Base-by-base conservation (phyloP, 768 basidiomycete genomes). In the Pisolithus sp. region DNA sequence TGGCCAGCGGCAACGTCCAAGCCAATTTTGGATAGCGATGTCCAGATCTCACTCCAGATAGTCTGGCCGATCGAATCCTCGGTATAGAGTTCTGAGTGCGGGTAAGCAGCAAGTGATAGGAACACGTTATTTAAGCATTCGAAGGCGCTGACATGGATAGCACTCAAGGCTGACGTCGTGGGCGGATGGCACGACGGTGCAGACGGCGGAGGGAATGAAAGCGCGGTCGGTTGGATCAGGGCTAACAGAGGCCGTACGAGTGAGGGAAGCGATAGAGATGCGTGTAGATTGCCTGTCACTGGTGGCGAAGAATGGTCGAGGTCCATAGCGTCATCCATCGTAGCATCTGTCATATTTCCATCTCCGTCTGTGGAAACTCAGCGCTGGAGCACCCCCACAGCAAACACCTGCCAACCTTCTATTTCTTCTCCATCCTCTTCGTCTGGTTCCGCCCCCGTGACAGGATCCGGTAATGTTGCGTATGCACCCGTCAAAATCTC, bases 81-180 rank as follows among this genome's bases (percentile, higher is more conserved):
- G 3, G 71, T 68, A 12, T 73, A 58, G 10, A 77, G 63, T 4
- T 59, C 67, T 24, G 72, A 57, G 48, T 73, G 75, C 2, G 76
- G 69, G 4, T 74, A 67, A 0, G 78, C 72, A 3, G 83, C 76
- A 12, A 88, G 74, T 3, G 91, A 84, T 34, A 94, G 73, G 60
- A 95, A 86, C 37, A 93, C 75, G 62, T 97, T 96, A 62, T 89
- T 93, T 44, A 97, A 75, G 61, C 93, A 93, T 64, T 95, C 92
- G 24, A 94, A 75, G 9, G 92, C 89, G 56, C 84, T 77, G 51
- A 91, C 74, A 62, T 96, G 93, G 47, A 95, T 82, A 7, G 86
- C 81, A 55, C 87, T 80, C 42, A 97, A 78, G 9, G 76, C 86
- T 23, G 92, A 89, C 0, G 93, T 95, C 12, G 86, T 93, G 2